Evolutionary conservation across 106 monocot genomes (phyloP).

Genomic region (Agapanthus africanus): DNA sequence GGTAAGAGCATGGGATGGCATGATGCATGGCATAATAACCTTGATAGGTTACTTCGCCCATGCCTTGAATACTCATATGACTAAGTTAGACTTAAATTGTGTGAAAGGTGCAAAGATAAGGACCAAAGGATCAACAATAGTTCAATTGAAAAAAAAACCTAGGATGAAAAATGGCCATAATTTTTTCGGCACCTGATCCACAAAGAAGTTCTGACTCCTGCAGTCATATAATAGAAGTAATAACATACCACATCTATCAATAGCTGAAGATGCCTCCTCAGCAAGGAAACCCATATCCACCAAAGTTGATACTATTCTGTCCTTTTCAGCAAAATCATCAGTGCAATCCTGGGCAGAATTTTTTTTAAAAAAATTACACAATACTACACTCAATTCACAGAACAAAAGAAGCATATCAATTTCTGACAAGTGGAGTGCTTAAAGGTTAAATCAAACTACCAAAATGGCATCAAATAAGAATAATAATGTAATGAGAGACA

Average conservation of each 20-base stretch:
- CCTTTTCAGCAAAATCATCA: conserved; percentile 18
- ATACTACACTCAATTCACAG: neutral
- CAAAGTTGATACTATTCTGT: conserved; percentile 38
- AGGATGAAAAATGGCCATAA: too few relatives aligned
- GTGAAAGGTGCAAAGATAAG: too few relatives aligned
- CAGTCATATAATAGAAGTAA: conserved; percentile 10
- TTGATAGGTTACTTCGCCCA: too few relatives aligned
- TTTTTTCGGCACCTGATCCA: too few relatives aligned
- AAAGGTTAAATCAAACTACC: neutral
- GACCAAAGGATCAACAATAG: too few relatives aligned
- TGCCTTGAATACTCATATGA: too few relatives aligned
- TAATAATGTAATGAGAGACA: too few relatives aligned
- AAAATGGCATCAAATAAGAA: neutral
- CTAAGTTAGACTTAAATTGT: too few relatives aligned
- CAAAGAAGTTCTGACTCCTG: too few relatives aligned
- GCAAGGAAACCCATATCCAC: conserved; percentile 47
- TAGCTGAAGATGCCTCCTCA: conserved; percentile 46
- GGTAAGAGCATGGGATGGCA: too few relatives aligned
- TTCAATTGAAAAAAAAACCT: too few relatives aligned
- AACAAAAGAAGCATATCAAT: neutral
- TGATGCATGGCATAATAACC: too few relatives aligned
- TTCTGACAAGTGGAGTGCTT: neutral
- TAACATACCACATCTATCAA: conserved; percentile 49
- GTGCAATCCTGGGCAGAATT: conserved; percentile 11
- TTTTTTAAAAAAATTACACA: neutral